These are phyloP conservation scores for Aspergillus aculeatinus DNA, from an alignment of 2,329 filamentous ascomycete genomes.

Conservation along the genomic window DNA sequence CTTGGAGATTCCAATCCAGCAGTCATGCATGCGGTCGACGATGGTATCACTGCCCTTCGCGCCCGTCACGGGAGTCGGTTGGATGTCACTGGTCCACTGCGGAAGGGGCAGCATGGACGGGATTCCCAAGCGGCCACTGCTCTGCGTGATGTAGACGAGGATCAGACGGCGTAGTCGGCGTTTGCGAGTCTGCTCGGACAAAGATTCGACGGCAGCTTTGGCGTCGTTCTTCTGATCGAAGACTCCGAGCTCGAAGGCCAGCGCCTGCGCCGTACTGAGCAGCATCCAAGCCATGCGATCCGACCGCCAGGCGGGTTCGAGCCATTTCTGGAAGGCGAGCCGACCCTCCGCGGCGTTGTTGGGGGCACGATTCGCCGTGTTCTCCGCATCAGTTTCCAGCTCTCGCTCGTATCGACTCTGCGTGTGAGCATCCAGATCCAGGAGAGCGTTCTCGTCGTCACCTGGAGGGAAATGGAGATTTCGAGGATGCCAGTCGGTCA, in stretches of 20 bases:
- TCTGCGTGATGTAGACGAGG: conserved; percentile 86
- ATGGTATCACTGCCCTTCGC: conserved; percentile 33
- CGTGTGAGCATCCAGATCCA: conserved; percentile 68
- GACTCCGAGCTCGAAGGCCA: conserved; percentile 91
- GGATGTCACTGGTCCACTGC: conserved; percentile 43
- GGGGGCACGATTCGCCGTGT: conserved; percentile 46
- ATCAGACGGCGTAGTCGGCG: conserved; percentile 83
- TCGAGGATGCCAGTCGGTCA: conserved; percentile 96
- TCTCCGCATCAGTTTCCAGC: conserved; percentile 41
- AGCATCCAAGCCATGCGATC: conserved; percentile 99
- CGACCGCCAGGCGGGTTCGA: conserved; percentile 91
- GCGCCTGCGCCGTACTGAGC: conserved; percentile 81
- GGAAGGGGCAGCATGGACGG: conserved; percentile 81
- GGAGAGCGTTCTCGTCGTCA: conserved; percentile 63
- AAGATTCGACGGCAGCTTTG: conserved; percentile 53
- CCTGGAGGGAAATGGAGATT: conserved; percentile 86
- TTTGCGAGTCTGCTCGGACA: conserved; percentile 68
- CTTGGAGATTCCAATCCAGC: conserved; percentile 91
- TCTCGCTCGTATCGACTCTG: conserved; percentile 55
- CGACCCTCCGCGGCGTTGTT: conserved; percentile 71
- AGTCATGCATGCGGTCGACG: conserved; percentile 67
- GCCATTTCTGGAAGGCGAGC: conserved; percentile 83
- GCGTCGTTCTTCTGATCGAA: conserved; percentile 85
- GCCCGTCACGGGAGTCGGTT: conserved; percentile 31
- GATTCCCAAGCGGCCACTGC: conserved; percentile 88